Evolutionary conservation across 164 flowering plant genomes (phyloP), one percentile per base, ranked within the genome.

Genomic region (Vitis riparia): DNA sequence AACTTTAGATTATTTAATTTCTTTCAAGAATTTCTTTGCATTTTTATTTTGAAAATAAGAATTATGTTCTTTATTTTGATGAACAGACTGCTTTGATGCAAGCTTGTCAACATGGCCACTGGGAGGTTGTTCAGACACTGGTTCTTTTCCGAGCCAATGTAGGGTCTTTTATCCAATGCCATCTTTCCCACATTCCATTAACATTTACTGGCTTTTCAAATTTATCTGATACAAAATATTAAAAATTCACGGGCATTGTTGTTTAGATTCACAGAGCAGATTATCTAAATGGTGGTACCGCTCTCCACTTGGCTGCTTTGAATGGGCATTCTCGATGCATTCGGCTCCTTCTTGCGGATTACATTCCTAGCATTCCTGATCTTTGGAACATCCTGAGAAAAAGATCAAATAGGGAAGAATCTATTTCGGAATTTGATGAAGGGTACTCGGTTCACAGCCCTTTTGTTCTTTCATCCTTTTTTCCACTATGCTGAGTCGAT

Each of bases 21-120:
- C 30, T 48, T 66, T 58, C 52, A 29, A 14, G 29, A 11, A n/a
- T 16, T 63, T 59, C 23, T 56, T 6, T 61, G 7, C 49, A 1
- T 12, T 30, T 13, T 17, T 5, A 23, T 68, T 2, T 13, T 17
- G 13, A 11, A 14, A 51, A 17, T 60, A 29, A 27, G 44, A 11
- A 13, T 63, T 32, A 14, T 76, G 29, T 49, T 62, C 15, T 51
- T 53, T 17, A 19, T 71, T 57, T 51, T 72, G 57, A 32, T 73
- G 65, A 68, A 80, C 87, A 94, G 98, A 92, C 99, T 50, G 98
- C 99, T 52, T 79, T 94, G 87, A 94, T 94, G 99, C 99, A 91
- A 88, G 99, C 98, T 62, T 94, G 99, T 83, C 98, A 92, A 73
- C 83, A 90, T 81, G 97, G 99, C 73, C 98, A 92, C 78, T 94